phyloP scores from a whole-genome alignment of 2,329 filamentous ascomycete species.

The Cordyceps militaris region DNA sequence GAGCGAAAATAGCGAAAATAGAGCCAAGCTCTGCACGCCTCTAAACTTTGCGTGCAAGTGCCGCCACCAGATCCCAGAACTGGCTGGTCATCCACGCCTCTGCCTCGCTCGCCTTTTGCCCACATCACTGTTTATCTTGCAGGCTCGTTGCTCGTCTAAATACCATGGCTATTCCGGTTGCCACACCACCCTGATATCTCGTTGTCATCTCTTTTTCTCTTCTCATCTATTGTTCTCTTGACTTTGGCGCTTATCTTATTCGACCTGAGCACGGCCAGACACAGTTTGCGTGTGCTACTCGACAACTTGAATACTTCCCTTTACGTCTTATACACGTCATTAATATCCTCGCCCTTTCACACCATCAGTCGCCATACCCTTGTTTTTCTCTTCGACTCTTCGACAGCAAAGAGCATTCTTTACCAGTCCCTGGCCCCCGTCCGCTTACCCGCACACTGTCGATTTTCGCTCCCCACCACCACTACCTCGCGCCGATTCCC shows the following conservation, averaged over 20 bases:
- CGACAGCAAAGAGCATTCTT: not conserved
- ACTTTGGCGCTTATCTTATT: not conserved
- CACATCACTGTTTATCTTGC: not conserved
- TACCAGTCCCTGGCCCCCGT: constrained; percentile 1
- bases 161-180: constrained; percentile 3
- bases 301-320: not conserved
- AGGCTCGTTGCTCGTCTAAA: constrained; percentile 4
- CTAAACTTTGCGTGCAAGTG: constrained; percentile 1
- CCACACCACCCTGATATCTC: constrained; percentile 9
- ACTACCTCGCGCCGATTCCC: not conserved
- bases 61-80: constrained; percentile 6
- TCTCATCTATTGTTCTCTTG: not conserved
- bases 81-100: constrained; percentile 2
- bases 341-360: not conserved
- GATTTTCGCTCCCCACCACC: constrained; percentile 13
- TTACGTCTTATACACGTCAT: not conserved
- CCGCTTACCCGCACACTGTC: constrained; percentile 8
- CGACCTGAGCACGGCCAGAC: not conserved
- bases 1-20: too few species aligned
- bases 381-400: not conserved
- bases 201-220: not conserved
- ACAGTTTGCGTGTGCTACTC: not conserved
- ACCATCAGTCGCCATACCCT: not conserved
- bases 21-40: not conserved
- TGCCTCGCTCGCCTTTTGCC: not conserved